These are phyloP conservation scores for Lasiosphaeria hispida DNA, from an alignment of 495 filamentous ascomycete species.

Conservation along the genomic window DNA sequence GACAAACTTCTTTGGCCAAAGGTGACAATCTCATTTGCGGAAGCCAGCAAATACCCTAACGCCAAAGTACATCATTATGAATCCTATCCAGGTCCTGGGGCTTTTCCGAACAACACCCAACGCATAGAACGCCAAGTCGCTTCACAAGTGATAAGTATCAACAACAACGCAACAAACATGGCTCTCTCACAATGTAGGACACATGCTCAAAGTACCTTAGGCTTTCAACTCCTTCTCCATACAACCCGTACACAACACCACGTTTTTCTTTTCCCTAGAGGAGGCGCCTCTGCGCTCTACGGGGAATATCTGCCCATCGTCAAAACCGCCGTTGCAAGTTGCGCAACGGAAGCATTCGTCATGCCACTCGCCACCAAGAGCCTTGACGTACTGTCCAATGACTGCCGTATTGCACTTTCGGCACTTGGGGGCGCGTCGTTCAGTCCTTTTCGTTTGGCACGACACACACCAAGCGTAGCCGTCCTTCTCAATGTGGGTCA, in stretches of 20 bases:
- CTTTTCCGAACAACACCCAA: no score
- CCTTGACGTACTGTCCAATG: constrained; percentile 79
- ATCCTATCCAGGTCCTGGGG: no score
- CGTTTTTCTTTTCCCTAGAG: constrained; percentile 27
- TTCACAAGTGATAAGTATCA: neutral
- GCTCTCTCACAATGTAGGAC: neutral
- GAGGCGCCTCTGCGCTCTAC: constrained; percentile 38
- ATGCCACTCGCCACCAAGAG: constrained; percentile 93
- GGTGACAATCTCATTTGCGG: no score
- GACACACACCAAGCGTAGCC: constrained; percentile 97
- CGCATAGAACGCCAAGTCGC: neutral
- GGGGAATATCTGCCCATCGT: constrained; percentile 56
- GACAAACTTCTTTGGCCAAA: no score
- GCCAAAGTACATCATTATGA: neutral
- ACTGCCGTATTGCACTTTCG: constrained; percentile 80
- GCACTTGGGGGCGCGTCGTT: constrained; percentile 71
- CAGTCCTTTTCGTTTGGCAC: constrained; percentile 88
- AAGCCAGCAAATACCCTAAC: neutral
- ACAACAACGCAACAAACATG: neutral
- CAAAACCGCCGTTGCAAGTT: constrained; percentile 49
- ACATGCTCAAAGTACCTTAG: constrained; percentile 15
- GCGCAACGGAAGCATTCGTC: constrained; percentile 83
- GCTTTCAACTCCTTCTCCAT: constrained; percentile 52
- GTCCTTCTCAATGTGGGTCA: constrained; percentile 94
- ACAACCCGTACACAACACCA: constrained; percentile 51